Evolutionary conservation across 305 asterid genomes (phyloP), one percentile per base, ranked within the genome.

Genomic region (Solanum chacoense): DNA sequence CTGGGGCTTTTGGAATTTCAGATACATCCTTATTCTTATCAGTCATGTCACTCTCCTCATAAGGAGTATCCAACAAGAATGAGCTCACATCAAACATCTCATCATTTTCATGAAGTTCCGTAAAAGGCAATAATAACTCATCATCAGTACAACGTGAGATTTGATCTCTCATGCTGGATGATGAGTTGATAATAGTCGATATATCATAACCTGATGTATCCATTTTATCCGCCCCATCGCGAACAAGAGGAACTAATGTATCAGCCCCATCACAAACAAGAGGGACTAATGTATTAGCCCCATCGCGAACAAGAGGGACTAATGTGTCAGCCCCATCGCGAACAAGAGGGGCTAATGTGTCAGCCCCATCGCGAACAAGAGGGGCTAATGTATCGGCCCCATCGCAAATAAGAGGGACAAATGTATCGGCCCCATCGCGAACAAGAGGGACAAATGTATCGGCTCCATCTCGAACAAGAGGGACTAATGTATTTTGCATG

Each of bases 31-130:
- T 85, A 85, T 83, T 80, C 8, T 88, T 85, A 79, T 83, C 87
- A 36, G 90, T 87, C 77, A 65, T 42, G 83, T 89, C 94, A n/a
- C 42, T 65, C 67, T 84, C 90, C n/a, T 55, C 1, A 74, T 40
- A 86, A 40, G 95, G 94, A 87, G 92, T 91, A 88, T 94, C 94
- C 91, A 92, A 85, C 71, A 96, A 87, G 86, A 93, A 93, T n/a
- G 93, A 91, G 88, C 90, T 91, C 69, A 92, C 84, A 22, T 85
- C 75, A 35, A 35, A 65, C 4, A 29, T 65, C 79, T 85, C 88
- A 14, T 40, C 72, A 65, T 63, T 29, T 86, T 36, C 71, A 85
- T 91, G 91, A 28, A 18, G 88, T 42, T 90, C 94, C 55, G 72
- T 22, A 32, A 88, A 83, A 89, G 90, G 90, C 72, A 88, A 10